Percentiles rank a stretch among this genome's conserved stretches.
phyloP scores from a whole-genome alignment of 352 stramenopile species.

The Globisporangium paddicum region DNA sequence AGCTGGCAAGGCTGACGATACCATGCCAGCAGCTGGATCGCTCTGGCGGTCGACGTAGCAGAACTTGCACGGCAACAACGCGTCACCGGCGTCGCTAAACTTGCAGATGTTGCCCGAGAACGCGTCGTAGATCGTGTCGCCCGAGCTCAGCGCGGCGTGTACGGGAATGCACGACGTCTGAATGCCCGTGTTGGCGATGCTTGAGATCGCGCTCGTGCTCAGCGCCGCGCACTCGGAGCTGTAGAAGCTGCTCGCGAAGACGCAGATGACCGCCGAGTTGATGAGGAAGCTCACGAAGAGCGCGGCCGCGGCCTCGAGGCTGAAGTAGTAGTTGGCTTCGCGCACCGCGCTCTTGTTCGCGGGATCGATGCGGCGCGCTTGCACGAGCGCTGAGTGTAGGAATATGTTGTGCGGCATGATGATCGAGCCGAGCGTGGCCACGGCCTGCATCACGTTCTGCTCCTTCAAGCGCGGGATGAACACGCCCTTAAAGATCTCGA shows the following conservation, averaged over 20 bases:
- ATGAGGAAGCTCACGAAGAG: constrained; percentile 94
- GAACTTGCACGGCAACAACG: constrained; percentile 22
- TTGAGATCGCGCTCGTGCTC: constrained; percentile 45
- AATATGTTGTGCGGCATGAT: constrained; percentile 95
- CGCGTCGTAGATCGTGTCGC: constrained; percentile 56
- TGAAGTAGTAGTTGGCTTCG: constrained; percentile 93
- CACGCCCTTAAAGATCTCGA: constrained; percentile 58
- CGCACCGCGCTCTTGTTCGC: constrained; percentile 42
- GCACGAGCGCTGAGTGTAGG: constrained; percentile 86
- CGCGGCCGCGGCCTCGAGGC: constrained; percentile 89
- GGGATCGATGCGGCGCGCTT: constrained; percentile 45
- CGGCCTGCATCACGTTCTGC: constrained; percentile 79
- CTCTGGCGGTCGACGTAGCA: constrained; percentile 46
- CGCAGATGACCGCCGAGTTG: constrained; percentile 90
- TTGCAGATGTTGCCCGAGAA: constrained; percentile 46
- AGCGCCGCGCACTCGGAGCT: constrained; percentile 59
- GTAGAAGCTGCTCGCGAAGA: constrained; percentile 94
- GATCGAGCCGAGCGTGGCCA: constrained; percentile 92
- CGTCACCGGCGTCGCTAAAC: constrained; percentile 19
- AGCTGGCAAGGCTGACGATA: constrained; percentile 9
- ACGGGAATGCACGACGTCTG: constrained; percentile 64
- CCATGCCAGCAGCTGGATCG: constrained; percentile 1
- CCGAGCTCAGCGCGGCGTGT: constrained; percentile 41
- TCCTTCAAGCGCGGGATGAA: constrained; percentile 75
- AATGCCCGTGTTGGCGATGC: constrained; percentile 43